Evolutionary conservation across 108 stramenopile genomes (phyloP).

Genomic region (Stephanodiscus triporus): DNA sequence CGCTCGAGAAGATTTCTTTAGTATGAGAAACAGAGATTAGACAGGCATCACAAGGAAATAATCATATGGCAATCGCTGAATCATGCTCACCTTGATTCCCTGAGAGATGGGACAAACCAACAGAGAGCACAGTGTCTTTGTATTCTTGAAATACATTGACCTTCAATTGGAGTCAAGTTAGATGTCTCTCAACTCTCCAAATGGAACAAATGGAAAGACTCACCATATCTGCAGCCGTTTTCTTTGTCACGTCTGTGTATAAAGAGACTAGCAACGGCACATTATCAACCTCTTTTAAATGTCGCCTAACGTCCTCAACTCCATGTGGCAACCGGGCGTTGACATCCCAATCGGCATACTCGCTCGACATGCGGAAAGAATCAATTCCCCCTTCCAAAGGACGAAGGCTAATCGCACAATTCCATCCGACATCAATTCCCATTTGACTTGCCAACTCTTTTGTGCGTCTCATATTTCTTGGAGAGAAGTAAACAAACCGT

Average conservation of each 20-base stretch:
- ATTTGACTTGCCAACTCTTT: conserved; percentile 94
- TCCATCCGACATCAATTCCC: conserved; percentile 97
- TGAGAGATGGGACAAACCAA: conserved; percentile 79
- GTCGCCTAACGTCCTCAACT: conserved; percentile 82
- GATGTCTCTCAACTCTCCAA: conserved; percentile 1
- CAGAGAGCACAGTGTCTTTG: conserved; percentile 78
- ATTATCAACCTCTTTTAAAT: conserved; percentile 93
- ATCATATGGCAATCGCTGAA: not conserved
- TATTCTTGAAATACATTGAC: conserved; percentile 87
- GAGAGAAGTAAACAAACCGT: conserved; percentile 96
- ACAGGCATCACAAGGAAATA: not conserved
- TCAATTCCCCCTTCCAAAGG: conserved; percentile 85
- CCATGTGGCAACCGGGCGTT: conserved; percentile 96
- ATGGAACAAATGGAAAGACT: conserved; percentile 16
- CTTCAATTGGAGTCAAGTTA: conserved; percentile 27
- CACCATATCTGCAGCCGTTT: conserved; percentile 90
- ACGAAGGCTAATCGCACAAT: conserved; percentile 92
- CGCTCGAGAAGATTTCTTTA: conserved; percentile 64
- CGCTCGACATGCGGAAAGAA: conserved; percentile 87
- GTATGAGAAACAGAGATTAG: not conserved
- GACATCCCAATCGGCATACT: conserved; percentile 98
- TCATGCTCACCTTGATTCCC: conserved; percentile 54
- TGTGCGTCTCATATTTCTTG: conserved; percentile 97
- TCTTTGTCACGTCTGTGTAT: conserved; percentile 95
- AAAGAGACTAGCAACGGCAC: conserved; percentile 94